These are phyloP conservation scores for Phaeosphaeria sp. DNA, from an alignment of 2,329 filamentous ascomycete species.

Conservation along the genomic window DNA sequence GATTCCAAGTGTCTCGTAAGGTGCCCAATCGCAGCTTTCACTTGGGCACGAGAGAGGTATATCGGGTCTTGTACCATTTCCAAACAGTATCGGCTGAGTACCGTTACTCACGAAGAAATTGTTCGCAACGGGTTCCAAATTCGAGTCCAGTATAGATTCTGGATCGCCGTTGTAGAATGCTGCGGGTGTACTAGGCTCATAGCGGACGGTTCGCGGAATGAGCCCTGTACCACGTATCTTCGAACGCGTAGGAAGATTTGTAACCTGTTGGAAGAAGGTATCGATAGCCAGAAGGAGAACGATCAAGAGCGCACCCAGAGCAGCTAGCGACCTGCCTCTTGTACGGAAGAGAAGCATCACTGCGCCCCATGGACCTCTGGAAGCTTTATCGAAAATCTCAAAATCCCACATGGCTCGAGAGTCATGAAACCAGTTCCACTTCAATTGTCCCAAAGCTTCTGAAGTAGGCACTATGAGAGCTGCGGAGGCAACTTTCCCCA, in stretches of 20 bases:
- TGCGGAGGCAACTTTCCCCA: conserved; percentile 26
- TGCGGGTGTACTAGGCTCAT: too few species aligned
- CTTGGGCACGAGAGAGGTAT: conserved; percentile 32
- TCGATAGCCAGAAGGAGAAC: conserved; percentile 16
- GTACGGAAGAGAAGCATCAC: conserved; percentile 18
- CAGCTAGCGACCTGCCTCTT: conserved; percentile 19
- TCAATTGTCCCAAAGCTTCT: conserved; percentile 35
- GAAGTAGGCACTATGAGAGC: conserved; percentile 28
- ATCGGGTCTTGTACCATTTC: conserved; percentile 31
- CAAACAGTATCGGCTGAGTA: conserved; percentile 21
- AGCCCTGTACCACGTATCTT: too few species aligned
- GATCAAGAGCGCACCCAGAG: conserved; percentile 7
- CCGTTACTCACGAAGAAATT: conserved; percentile 31
- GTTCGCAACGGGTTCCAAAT: too few species aligned
- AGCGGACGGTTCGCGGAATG: too few species aligned
- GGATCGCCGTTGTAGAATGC: too few species aligned
- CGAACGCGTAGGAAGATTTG: conserved; percentile 32
- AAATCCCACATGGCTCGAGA: conserved; percentile 36
- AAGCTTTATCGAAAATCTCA: conserved; percentile 39
- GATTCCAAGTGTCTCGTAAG: conserved; percentile 30
- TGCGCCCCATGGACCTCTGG: conserved; percentile 20
- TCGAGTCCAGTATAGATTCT: too few species aligned
- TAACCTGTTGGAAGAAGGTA: conserved; percentile 18
- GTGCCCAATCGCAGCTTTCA: conserved; percentile 38
- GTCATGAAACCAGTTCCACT: conserved; percentile 32